These are phyloP conservation scores for Echeveria elegans DNA, from an alignment of 164 flowering plant genomes.

Conservation along the genomic window DNA sequence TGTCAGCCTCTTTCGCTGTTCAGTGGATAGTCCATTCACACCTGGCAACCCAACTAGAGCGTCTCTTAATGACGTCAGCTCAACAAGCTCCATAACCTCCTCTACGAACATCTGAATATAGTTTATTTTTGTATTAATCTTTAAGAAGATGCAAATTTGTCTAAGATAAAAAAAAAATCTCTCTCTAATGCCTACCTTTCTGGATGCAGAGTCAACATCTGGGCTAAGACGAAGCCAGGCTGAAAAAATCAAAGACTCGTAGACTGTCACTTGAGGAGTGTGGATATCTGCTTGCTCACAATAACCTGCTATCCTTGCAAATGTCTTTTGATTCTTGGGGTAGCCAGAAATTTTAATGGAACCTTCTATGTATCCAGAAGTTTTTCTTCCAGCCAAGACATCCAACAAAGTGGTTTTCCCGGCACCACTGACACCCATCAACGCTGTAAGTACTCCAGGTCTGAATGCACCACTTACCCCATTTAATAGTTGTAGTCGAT, in stretches of 20 bases:
- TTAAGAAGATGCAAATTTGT: too few relatives aligned
- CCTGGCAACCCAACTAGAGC: constrained; percentile 51
- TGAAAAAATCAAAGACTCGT: constrained; percentile 49
- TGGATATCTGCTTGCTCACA: constrained; percentile 58
- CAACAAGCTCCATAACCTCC: constrained; percentile 54
- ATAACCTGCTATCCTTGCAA: constrained; percentile 50
- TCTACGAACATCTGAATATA: constrained; percentile 27
- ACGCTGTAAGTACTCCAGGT: constrained; percentile 65
- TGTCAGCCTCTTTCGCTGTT: constrained; percentile 55
- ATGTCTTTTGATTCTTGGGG: constrained; percentile 53
- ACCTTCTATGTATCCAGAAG: constrained; percentile 54
- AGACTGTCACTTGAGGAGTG: constrained; percentile 52
- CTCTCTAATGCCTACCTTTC: constrained; percentile 15
- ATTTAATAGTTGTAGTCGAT: constrained; percentile 38
- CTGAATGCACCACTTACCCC: constrained; percentile 61
- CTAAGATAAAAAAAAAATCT: too few relatives aligned
- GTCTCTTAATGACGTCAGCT: constrained; percentile 25
- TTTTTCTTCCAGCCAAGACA: constrained; percentile 57
- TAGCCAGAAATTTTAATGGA: constrained; percentile 45
- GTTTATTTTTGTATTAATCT: neutral
- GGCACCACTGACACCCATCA: constrained; percentile 75
- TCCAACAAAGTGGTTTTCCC: constrained; percentile 70
- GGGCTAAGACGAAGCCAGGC: constrained; percentile 53
- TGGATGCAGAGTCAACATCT: constrained; percentile 21
- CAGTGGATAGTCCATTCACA: constrained; percentile 46